Evolutionary conservation across 176 grass and related monocot species (phyloP), one percentile per base, ranked within the genome.

Genomic region (Phragmites australis): DNA sequence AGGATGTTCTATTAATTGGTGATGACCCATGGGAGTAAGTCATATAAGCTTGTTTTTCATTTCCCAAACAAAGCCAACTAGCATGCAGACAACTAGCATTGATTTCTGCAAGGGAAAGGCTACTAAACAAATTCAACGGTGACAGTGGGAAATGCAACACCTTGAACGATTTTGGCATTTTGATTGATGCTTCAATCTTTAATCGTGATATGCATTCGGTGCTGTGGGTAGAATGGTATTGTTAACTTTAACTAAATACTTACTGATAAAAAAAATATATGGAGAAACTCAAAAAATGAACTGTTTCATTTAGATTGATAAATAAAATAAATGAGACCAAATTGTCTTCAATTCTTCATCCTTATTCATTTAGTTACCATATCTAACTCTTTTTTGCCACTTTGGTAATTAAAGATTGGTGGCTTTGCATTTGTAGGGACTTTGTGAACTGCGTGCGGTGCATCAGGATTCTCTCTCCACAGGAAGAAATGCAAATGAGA

Each of bases 1-100:
- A 91, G 81, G 92, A 94, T 94, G 89, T 94, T 82, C 77, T 94
- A 55, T 82, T 94, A 78, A 84, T 94, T 29, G 92, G 92, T 18
- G 92, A 94, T 82, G 92, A 94, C 47, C 92, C 92, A 76, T 94
- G 92, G 92, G 86, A 91, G 92, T 94, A 94, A 94, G 92, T 89
- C 70, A 86, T 65, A 75, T 83, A 43, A 79, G 21, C 37, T 71
- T 37, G 1, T 70, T 58, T 52, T 4, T 19, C 26, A 30, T 74
- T 54, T 5, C 54, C 26, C 9, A 45, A 31, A 56, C 16, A 8
- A 77, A 81, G 70, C 7, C 80, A 61, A 37, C 15, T 58, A 68
- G 19, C 42, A 72, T 56, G 40, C 9, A 27, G 42, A 9, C 9
- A 56, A 30, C 15, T 55, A 65, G 3, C 27, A 78, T 53, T 42